Evolutionary conservation across 176 grass and related monocot genomes (phyloP).

Genomic region (Melocanna baccifera): DNA sequence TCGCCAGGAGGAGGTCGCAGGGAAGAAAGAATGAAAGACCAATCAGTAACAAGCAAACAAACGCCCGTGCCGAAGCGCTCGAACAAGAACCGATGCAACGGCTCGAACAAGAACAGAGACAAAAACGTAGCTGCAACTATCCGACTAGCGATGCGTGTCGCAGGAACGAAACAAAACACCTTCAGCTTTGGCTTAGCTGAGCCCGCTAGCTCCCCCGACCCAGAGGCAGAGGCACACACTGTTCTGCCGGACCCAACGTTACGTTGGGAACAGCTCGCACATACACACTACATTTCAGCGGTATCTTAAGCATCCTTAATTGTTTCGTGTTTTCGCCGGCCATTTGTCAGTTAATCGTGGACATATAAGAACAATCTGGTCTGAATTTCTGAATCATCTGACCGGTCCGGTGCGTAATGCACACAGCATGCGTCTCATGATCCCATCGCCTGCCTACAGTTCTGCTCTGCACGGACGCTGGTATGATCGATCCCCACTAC

Average conservation of each 20-base stretch:
- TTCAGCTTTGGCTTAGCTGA: background rate
- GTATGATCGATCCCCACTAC: background rate
- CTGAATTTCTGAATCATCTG: background rate
- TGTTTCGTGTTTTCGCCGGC: background rate
- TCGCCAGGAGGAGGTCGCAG: background rate
- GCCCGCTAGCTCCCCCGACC: background rate
- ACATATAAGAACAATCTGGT: background rate
- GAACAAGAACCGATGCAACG: constrained; percentile 6
- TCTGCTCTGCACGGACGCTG: background rate
- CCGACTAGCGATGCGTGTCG: background rate
- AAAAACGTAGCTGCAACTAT: background rate
- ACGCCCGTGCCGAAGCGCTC: constrained; percentile 19
- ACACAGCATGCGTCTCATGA: background rate
- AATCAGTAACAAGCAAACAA: constrained; percentile 8
- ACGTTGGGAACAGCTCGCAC: no score
- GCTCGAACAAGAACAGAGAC: background rate
- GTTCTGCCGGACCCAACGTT: background rate
- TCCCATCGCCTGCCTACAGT: background rate
- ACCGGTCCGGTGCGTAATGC: background rate
- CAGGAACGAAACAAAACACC: background rate
- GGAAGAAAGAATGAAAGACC: background rate
- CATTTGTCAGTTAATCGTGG: background rate
- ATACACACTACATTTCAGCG: background rate
- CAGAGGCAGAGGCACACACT: background rate
- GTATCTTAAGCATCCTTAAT: background rate